Conservation (phyloP, 768 basidiomycete genomes). For the Naganishia vishniacii region DNA sequence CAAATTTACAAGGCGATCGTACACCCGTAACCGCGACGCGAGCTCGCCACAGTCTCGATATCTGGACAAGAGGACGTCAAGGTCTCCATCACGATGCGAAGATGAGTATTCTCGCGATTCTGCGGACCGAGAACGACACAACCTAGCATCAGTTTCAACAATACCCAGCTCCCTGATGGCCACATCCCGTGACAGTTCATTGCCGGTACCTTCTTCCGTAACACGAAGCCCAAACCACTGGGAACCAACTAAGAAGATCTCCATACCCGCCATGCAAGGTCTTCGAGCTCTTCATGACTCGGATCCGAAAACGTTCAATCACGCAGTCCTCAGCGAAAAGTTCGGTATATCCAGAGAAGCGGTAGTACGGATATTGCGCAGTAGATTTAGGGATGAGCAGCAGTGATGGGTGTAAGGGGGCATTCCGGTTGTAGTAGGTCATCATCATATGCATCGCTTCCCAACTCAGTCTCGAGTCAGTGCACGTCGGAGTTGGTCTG, state of each 20-base stretch:
- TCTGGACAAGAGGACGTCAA: too few species aligned
- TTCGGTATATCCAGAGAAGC: conserved; percentile 78
- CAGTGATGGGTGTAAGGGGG: background rate
- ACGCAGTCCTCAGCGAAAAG: conserved; percentile 64
- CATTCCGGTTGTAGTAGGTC: background rate
- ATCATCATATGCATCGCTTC: background rate
- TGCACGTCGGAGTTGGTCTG: too few species aligned
- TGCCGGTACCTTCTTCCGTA: background rate
- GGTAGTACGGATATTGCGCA: conserved; percentile 70
- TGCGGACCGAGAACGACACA: too few species aligned
- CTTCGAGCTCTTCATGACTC: conserved; percentile 62
- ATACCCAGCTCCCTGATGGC: too few species aligned
- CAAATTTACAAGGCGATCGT: background rate
- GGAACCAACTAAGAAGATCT: conserved; percentile 72
- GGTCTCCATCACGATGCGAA: too few species aligned
- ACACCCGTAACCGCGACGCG: background rate
- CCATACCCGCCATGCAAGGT: conserved; percentile 76
- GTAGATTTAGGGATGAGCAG: conserved; percentile 38
- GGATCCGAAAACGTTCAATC: conserved; percentile 63
- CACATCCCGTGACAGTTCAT: too few species aligned
- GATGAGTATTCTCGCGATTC: too few species aligned
- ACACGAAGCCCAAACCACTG: conserved; percentile 49
- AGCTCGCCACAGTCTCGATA: too few species aligned
- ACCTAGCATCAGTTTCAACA: too few species aligned
- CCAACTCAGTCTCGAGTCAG: background rate